Percentiles rank a stretch among this genome's conserved stretches.
Evolutionary conservation across 169 alveolate genomes (phyloP).

Genomic region (Eimeria praecox): DNA sequence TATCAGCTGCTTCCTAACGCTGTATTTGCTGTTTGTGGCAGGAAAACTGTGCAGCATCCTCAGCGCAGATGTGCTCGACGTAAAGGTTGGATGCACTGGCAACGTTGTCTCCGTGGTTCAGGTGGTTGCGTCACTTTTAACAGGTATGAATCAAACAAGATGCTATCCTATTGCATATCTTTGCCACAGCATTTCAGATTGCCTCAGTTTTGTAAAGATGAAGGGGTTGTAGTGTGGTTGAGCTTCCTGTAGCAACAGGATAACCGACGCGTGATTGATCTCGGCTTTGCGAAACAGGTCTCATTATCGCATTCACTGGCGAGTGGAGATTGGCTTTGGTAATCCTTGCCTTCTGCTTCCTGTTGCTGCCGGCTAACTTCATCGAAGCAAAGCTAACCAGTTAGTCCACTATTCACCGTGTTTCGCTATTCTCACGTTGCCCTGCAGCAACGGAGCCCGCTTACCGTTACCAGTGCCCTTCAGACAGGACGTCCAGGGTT

Average conservation of each 20-base stretch:
- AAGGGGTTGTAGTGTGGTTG: neutral
- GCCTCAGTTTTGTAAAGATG: too few species aligned
- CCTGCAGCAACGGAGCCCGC: neutral
- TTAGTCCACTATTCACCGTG: neutral
- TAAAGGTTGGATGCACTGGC: constrained; percentile 74
- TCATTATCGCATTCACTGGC: constrained; percentile 52
- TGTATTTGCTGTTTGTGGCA: neutral
- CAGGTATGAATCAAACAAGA: neutral
- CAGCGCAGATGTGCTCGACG: constrained; percentile 75
- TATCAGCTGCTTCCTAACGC: neutral
- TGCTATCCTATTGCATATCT: neutral
- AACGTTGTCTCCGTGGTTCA: constrained; percentile 56
- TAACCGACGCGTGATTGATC: neutral
- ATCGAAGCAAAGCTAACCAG: constrained; percentile 39
- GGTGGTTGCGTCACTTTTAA: neutral
- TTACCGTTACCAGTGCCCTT: neutral
- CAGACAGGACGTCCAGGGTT: neutral
- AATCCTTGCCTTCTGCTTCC: constrained; percentile 20
- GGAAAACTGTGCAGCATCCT: constrained; percentile 55
- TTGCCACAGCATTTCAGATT: too few species aligned
- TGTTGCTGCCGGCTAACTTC: constrained; percentile 61
- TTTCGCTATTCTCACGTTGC: neutral
- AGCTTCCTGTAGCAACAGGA: neutral
- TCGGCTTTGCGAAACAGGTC: constrained; percentile 36
- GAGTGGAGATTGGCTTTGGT: constrained; percentile 77